Evolutionary conservation across 2,329 filamentous ascomycete genomes (phyloP).

Genomic region (Grosmannia clavigera): DNA sequence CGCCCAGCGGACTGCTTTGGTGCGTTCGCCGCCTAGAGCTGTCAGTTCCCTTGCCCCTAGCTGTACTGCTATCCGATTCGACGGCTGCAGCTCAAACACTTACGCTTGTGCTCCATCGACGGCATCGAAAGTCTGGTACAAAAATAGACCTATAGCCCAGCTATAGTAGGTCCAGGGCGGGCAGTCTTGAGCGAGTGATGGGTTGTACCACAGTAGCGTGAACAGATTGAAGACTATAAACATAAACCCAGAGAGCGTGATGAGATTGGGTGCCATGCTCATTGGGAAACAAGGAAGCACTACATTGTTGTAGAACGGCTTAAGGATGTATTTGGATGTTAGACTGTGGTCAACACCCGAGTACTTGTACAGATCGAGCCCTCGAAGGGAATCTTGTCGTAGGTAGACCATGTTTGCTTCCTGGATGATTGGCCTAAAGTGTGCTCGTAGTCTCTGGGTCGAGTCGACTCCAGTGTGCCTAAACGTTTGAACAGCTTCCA

Average conservation of each 20-base stretch:
- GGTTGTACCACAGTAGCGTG: constrained; percentile 91
- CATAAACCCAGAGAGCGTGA: constrained; percentile 79
- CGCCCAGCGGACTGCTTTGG: constrained; percentile 86
- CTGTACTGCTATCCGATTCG: background rate
- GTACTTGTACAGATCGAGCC: constrained; percentile 93
- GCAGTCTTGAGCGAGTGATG: constrained; percentile 86
- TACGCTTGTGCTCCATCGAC: constrained; percentile 90
- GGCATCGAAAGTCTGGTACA: constrained; percentile 98
- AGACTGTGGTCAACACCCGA: constrained; percentile 82
- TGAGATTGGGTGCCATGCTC: constrained; percentile 82
- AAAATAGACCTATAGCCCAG: constrained; percentile 79
- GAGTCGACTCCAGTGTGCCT: background rate
- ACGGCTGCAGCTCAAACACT: constrained; percentile 22
- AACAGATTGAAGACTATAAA: constrained; percentile 85
- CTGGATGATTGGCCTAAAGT: background rate
- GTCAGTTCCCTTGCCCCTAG: constrained; percentile 3
- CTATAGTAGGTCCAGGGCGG: constrained; percentile 89
- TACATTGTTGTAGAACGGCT: constrained; percentile 92
- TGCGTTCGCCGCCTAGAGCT: constrained; percentile 60
- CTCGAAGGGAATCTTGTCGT: constrained; percentile 76
- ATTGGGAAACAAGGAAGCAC: constrained; percentile 93
- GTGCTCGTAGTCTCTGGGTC: background rate
- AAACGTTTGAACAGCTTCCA: background rate
- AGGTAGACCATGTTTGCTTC: constrained; percentile 74
- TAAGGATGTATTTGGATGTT: constrained; percentile 82